Conservation (phyloP, 768 basidiomycete genomes). For the Calvatia gigantea region DNA sequence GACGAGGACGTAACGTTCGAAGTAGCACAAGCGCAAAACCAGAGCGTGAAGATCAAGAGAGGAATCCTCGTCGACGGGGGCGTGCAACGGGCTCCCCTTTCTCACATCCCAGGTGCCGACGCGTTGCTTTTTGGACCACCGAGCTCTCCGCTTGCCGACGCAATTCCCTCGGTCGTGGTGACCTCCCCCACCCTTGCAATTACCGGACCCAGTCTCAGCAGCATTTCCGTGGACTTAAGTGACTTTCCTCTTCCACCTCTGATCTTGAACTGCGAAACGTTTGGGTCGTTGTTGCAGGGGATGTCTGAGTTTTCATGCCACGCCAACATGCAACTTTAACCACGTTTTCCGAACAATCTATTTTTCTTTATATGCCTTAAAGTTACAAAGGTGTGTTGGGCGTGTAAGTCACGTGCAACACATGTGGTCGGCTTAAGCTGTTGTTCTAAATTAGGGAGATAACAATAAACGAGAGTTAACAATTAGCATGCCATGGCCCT, state of each 20-base stretch:
- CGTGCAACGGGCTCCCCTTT: not conserved
- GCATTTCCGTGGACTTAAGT: slow-evolving; percentile 37
- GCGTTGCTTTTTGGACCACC: not conserved
- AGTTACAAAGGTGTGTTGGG: not conserved
- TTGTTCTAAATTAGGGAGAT: not conserved
- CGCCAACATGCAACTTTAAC: too few relatives aligned
- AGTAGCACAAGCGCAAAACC: slow-evolving; percentile 42
- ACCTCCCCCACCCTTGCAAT: slow-evolving; percentile 31
- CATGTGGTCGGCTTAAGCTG: not conserved
- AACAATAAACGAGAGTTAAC: not conserved
- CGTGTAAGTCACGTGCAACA: not conserved
- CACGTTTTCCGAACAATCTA: too few relatives aligned
- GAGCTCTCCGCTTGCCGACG: not conserved
- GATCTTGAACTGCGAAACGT: slow-evolving; percentile 13
- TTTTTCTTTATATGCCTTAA: not conserved
- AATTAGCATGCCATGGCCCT: not conserved
- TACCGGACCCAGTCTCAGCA: slow-evolving; percentile 33
- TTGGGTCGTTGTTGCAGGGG: not conserved
- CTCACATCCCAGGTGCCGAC: not conserved
- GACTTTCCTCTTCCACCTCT: slow-evolving; percentile 45
- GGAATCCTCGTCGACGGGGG: slow-evolving; percentile 37
- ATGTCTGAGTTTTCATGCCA: not conserved
- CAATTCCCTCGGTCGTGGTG: slow-evolving; percentile 27
- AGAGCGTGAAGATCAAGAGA: slow-evolving; percentile 48
- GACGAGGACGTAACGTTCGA: slow-evolving; percentile 29